phyloP scores from a whole-genome alignment of 2,329 filamentous ascomycete species.

The Daldinia sp. region DNA sequence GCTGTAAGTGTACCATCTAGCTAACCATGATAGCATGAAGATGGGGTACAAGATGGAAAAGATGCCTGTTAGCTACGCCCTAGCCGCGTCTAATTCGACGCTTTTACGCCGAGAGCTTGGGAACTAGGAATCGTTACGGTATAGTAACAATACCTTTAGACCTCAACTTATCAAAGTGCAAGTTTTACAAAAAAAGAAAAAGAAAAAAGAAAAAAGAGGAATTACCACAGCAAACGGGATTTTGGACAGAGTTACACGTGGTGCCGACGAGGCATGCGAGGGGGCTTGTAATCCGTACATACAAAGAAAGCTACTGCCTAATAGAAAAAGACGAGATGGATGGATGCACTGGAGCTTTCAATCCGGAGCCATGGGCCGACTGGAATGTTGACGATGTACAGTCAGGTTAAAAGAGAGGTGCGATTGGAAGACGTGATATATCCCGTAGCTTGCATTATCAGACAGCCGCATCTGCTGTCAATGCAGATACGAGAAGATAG shows the following conservation, averaged over 20 bases:
- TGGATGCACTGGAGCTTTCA: conserved; percentile 12
- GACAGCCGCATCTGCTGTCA: conserved; percentile 35
- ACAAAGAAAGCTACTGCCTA: too few relatives aligned
- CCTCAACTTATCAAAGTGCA: background rate
- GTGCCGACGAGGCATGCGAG: background rate
- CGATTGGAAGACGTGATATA: conserved; percentile 27
- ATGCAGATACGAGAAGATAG: conserved; percentile 35
- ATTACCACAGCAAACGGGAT: background rate
- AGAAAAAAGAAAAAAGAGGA: background rate
- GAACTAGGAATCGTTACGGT: background rate
- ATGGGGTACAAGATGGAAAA: background rate
- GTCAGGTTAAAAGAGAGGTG: conserved; percentile 1
- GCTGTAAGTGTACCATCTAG: background rate
- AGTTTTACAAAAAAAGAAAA: background rate
- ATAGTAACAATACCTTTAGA: background rate
- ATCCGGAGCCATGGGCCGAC: conserved; percentile 14
- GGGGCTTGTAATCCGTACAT: too few relatives aligned
- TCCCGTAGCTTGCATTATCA: conserved; percentile 28
- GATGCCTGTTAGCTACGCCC: background rate
- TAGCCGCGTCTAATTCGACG: background rate
- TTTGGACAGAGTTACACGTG: conserved; percentile 9
- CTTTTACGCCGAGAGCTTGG: background rate
- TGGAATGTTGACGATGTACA: conserved; percentile 6
- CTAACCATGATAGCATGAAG: background rate
- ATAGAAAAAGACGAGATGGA: too few relatives aligned